Evolutionary conservation across 108 stramenopile genomes (phyloP), one percentile per base, ranked within the genome.

Genomic region (Conticribra guillardii): DNA sequence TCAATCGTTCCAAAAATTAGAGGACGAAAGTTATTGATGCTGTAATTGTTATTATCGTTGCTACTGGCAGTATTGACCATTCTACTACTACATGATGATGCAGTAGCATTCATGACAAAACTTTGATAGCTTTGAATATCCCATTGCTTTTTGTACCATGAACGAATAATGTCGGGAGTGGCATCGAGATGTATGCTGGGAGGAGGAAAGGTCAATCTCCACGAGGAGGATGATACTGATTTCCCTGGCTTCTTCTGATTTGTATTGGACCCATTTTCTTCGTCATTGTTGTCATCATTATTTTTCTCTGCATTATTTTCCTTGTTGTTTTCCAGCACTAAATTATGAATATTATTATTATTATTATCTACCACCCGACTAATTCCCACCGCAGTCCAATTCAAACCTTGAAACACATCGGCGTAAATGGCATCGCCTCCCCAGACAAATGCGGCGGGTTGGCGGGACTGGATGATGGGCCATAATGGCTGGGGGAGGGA

Each of bases 361-460:
- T n/a, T n/a, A n/a, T n/a, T n/a, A n/a, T n/a, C n/a, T n/a, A n/a
- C n/a, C n/a, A 60, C 58, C 15, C 47, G 32, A 22, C 28, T 33
- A 0, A 69, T 53, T 0, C 72, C 79, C 19, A 76, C 68, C 4
- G 48, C 55, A 15, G 53, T 63, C 66, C 79, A 72, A 57, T 75
- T 58, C 18, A 68, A 24, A 0, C 67, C 70, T 4, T 3, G 44
- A 27, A 58, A 66, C 26, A 26, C 19, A 72, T 89, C 94, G 18
- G 89, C 88, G 63, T 95, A 95, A 26, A 95, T 82, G 19, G 90
- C 81, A 80, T 95, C 94, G 0, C 94, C 94, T 11, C 73, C 90
- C 94, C 94, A 95, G 31, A 92, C 65, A 73, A 91, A 95, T 2
- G 90, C 89, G 3, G 87, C 64, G 0, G 90, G 80, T 41, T 84